Conservation (phyloP, 2,329 filamentous ascomycete genomes). For the Phoma herbarum region DNA sequence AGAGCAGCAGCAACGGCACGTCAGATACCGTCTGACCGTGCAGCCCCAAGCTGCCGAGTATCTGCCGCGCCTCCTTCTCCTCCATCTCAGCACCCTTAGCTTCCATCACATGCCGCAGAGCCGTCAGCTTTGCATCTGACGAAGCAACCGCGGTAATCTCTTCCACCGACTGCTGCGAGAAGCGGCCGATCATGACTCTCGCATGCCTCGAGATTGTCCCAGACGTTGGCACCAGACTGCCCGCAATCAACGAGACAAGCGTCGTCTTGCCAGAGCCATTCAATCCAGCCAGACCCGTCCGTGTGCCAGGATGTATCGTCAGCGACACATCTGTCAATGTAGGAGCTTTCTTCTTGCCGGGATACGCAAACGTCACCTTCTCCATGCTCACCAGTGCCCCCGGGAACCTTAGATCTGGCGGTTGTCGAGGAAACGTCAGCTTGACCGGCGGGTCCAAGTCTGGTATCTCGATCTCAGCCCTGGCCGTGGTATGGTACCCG, state of each 20-base stretch:
- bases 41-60: constrained; percentile 75
- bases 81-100: constrained; percentile 60
- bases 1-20: constrained; percentile 75
- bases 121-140: constrained; percentile 65
- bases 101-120: constrained; percentile 68
- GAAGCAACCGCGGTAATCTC: constrained; percentile 66
- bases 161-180: constrained; percentile 82
- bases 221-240: constrained; percentile 61
- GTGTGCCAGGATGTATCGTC: constrained; percentile 75
- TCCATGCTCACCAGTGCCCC: constrained; percentile 78
- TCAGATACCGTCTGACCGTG: constrained; percentile 76
- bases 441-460: constrained; percentile 65
- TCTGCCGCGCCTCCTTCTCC: constrained; percentile 73
- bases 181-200: constrained; percentile 75
- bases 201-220: constrained; percentile 73
- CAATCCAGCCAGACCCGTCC: constrained; percentile 78
- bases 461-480: constrained; percentile 77
- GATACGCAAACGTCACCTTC: constrained; percentile 72
- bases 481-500: constrained; percentile 58
- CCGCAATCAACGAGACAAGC: constrained; percentile 70
- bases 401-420: constrained; percentile 76
- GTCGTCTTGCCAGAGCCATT: constrained; percentile 88
- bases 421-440: constrained; percentile 66
- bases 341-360: constrained; percentile 49
- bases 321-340: constrained; percentile 72